These are phyloP conservation scores for Trametes gibbosa DNA, from an alignment of 768 basidiomycete species.

Conservation along the genomic window DNA sequence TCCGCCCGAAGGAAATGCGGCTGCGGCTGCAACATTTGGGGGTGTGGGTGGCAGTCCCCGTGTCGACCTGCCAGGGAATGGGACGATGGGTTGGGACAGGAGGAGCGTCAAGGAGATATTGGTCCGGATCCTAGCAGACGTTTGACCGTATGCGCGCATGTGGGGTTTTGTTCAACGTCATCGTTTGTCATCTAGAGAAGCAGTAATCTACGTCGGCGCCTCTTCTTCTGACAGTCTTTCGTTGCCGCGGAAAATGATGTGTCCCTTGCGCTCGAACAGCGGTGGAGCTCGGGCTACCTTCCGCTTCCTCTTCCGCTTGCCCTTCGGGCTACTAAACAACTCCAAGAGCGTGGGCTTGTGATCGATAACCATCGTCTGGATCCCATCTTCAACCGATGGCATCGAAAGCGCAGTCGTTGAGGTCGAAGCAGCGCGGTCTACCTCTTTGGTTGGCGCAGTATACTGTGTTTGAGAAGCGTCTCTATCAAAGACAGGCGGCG, in stretches of 20 bases:
- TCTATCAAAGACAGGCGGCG: constrained; percentile 45
- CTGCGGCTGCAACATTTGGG: constrained; percentile 6
- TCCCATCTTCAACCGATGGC: not conserved
- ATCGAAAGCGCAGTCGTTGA: not conserved
- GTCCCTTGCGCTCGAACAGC: constrained; percentile 61
- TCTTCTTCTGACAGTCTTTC: constrained; percentile 32
- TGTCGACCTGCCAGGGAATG: not conserved
- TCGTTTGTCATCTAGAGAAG: not conserved
- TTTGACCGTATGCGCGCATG: constrained; percentile 27
- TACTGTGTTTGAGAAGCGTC: not conserved
- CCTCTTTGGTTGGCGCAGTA: not conserved
- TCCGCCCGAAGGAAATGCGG: constrained; percentile 8
- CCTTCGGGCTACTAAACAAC: constrained; percentile 3
- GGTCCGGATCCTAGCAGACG: constrained; percentile 53
- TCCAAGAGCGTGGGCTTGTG: not conserved
- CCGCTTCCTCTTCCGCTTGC: not conserved
- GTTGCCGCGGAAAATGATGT: constrained; percentile 66
- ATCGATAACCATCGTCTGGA: constrained; percentile 6
- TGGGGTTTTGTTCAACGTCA: not conserved
- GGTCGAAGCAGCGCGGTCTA: too few species aligned
- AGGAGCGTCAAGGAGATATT: constrained; percentile 66
- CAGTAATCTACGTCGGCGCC: too few species aligned
- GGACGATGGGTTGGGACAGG: constrained; percentile 36
- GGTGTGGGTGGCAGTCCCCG: constrained; percentile 6
- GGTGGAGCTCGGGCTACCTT: constrained; percentile 45